phyloP scores from a whole-genome alignment of 208 protist genomes.

The Trypanosoma conorhini region DNA sequence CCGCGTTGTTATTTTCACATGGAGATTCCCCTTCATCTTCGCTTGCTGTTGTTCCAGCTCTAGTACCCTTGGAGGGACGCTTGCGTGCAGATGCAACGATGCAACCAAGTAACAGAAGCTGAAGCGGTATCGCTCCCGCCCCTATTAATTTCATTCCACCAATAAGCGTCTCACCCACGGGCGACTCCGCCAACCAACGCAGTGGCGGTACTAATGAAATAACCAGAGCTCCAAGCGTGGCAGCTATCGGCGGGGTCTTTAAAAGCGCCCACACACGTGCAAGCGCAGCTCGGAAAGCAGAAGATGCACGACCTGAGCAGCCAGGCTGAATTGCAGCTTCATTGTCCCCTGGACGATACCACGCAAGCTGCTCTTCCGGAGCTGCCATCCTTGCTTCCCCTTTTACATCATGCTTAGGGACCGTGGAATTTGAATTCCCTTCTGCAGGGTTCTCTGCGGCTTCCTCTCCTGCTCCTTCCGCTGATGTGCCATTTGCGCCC shows the following conservation, averaged over 20 bases:
- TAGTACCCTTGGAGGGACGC: conserved; percentile 4
- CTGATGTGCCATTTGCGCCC: not conserved
- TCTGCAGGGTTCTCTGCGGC: not conserved
- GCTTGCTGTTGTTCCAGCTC: conserved; percentile 10
- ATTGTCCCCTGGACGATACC: conserved; percentile 17
- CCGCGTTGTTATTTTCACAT: not conserved
- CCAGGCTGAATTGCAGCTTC: not conserved
- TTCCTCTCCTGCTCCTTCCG: not conserved
- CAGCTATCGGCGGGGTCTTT: conserved; percentile 44
- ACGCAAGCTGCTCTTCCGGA: conserved; percentile 5
- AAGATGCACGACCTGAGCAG: not conserved
- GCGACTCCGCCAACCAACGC: conserved; percentile 53
- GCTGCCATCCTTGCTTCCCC: conserved; percentile 2
- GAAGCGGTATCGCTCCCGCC: conserved; percentile 56
- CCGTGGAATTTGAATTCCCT: not conserved
- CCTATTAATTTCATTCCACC: conserved; percentile 58
- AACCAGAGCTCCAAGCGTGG: conserved; percentile 47
- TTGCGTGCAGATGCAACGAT: conserved; percentile 30
- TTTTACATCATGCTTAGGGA: not conserved
- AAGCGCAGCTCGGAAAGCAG: not conserved
- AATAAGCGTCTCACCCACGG: conserved; percentile 41
- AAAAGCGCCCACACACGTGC: conserved; percentile 29
- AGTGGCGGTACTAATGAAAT: conserved; percentile 68
- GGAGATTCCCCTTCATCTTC: not conserved
- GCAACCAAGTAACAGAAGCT: conserved; percentile 59